These are phyloP conservation scores for Cichorium intybus DNA, from an alignment of 140 eudicot species.

Conservation along the genomic window DNA sequence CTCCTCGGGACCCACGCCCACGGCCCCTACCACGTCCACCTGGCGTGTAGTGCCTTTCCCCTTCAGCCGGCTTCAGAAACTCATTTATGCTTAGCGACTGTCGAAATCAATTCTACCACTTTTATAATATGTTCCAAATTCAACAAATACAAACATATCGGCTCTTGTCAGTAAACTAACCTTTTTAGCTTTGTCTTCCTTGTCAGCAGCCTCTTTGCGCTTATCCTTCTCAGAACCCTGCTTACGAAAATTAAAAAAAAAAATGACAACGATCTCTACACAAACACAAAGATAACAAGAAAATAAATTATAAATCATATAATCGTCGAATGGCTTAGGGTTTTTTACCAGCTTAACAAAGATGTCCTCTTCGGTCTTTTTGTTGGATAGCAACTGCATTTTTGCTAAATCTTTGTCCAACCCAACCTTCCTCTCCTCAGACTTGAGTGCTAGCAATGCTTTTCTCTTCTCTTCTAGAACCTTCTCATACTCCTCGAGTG, in stretches of 20 bases:
- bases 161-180: conserved; percentile 31
- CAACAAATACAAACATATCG: too few species aligned
- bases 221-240: conserved; percentile 53
- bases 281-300: neutral
- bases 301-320: neutral
- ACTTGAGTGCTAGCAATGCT: conserved; percentile 45
- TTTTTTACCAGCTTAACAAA: conserved; percentile 28
- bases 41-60: conserved; percentile 49
- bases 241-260: neutral
- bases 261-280: neutral
- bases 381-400: conserved; percentile 34
- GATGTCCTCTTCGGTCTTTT: conserved; percentile 33
- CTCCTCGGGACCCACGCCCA: conserved; percentile 53
- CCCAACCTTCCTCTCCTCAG: conserved; percentile 35
- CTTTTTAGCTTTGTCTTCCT: conserved; percentile 41
- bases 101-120: neutral
- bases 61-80: conserved; percentile 44
- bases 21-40: conserved; percentile 80
- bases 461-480: conserved; percentile 83
- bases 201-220: conserved; percentile 40
- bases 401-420: conserved; percentile 32
- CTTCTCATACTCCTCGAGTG: conserved; percentile 88
- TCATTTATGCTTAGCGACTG: conserved; percentile 41
- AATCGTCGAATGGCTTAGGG: neutral
- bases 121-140: too few species aligned